These are phyloP conservation scores for Trichosphaerium sp. DNA, from an alignment of 78 protist genomes.

Conservation along the genomic window DNA sequence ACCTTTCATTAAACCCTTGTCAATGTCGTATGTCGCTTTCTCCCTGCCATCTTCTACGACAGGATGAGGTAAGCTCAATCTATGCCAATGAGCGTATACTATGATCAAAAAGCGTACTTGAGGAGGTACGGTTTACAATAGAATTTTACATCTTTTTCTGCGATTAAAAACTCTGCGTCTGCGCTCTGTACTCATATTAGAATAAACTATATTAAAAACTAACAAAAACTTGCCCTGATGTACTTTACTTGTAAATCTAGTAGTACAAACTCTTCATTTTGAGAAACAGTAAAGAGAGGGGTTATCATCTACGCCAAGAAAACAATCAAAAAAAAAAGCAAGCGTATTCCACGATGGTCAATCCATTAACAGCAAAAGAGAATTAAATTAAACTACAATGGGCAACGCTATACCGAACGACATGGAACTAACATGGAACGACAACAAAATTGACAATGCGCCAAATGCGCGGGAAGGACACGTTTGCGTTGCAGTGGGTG, in stretches of 20 bases:
- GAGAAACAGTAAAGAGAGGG: background rate
- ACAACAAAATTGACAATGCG: too few relatives aligned
- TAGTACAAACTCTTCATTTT: background rate
- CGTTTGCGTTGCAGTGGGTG: too few relatives aligned
- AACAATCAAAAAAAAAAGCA: too few relatives aligned
- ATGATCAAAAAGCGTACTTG: background rate
- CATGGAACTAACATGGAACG: too few relatives aligned
- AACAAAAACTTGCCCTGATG: background rate
- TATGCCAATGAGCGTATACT: background rate
- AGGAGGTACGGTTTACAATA: background rate
- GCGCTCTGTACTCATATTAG: background rate
- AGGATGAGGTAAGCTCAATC: background rate
- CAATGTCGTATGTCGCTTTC: background rate
- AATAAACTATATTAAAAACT: background rate
- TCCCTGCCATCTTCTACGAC: background rate
- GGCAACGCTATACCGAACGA: too few relatives aligned
- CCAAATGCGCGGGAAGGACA: too few relatives aligned
- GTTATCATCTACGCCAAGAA: slow-evolving; percentile 4
- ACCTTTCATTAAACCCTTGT: too few relatives aligned
- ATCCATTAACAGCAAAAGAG: too few relatives aligned
- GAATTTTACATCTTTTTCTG: background rate
- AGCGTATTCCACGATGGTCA: too few relatives aligned
- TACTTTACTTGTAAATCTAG: background rate
- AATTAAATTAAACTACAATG: too few relatives aligned
- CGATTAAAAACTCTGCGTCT: background rate